Conservation (phyloP, 2,329 filamentous ascomycete species). For the Monosporascus sp. region DNA sequence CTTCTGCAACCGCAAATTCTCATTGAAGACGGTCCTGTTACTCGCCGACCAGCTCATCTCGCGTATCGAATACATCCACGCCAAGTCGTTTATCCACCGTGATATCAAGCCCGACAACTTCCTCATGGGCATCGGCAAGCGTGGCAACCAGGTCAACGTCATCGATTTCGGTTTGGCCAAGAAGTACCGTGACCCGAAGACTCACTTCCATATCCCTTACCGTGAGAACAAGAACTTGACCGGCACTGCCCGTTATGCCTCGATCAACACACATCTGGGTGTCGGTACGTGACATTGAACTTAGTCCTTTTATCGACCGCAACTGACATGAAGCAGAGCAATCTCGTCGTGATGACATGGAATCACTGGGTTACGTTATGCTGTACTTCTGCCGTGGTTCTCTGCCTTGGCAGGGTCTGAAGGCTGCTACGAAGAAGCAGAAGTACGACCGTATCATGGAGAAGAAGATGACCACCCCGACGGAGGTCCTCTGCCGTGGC, state of each 20-base stretch:
- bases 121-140: constrained; percentile 98
- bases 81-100: constrained; percentile 98
- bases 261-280: constrained; percentile 97
- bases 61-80: constrained; percentile 98
- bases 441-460: constrained; percentile 99
- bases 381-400: constrained; percentile 99
- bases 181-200: constrained; percentile 99
- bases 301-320: neutral
- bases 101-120: constrained; percentile 99
- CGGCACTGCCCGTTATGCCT: constrained; percentile 95
- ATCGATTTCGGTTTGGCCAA: constrained; percentile 99
- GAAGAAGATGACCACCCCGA: constrained; percentile 99
- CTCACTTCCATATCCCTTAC: constrained; percentile 99
- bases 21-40: constrained; percentile 93
- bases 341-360: constrained; percentile 98
- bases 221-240: constrained; percentile 99
- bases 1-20: constrained; percentile 99
- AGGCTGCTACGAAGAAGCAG: constrained; percentile 99
- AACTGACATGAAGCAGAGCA: constrained; percentile 61
- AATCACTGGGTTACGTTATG: constrained; percentile 98
- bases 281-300: constrained; percentile 58
- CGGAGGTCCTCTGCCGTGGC: constrained; percentile 95
- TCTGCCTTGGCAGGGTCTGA: constrained; percentile 96
- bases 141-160: constrained; percentile 98
- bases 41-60: constrained; percentile 98